Evolutionary conservation across 2,329 filamentous ascomycete genomes (phyloP), one percentile per base, ranked within the genome.

Genomic region (Aspergillus carbonarius): DNA sequence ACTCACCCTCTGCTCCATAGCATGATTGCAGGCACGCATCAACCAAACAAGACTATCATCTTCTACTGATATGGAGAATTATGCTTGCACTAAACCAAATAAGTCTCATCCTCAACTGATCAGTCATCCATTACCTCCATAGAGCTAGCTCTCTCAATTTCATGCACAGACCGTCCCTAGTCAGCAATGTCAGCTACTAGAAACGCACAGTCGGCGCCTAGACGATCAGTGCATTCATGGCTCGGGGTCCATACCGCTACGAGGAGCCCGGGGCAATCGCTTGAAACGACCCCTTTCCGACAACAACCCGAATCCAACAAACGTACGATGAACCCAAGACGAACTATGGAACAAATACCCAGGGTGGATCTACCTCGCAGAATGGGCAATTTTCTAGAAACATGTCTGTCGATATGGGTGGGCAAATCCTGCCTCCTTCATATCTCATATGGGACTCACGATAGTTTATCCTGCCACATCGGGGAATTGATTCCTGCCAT

Each of bases 341-440:
- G 44, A 48, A 48, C 27, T 48, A 48, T 30, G 15, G n/a, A 25
- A 48, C 44, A 48, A 15, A 8, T 25, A 48, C 9, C 25, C 44
- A 15, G 44, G 27, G 44, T 48, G 44, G 44, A 48, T 48, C 44
- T 48, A 9, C 44, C 27, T 48, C 44, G 27, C 44, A 48, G 9
- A 48, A n/a, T 8, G n/a, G 44, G 44, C 44, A 48, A 12, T n/a
- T 30, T 48, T 48, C 44, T 48, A 48, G 44, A 48, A 48, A 48
- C 15, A n/a, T 25, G 44, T 13, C 25, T 25, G 44, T 48, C 8
- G 25, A 4, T 25, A 48, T 48, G 44, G 9, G 7, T 30, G 44
- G n/a, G 25, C 25, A 17, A 32, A 13, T 13, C 10, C 44, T 25
- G 27, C 13, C 25, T 48, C n/a, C 44, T 30, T 30, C 25, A n/a